phyloP scores from a whole-genome alignment of 345 rosid genomes.

The Eucalyptus viminalis region DNA sequence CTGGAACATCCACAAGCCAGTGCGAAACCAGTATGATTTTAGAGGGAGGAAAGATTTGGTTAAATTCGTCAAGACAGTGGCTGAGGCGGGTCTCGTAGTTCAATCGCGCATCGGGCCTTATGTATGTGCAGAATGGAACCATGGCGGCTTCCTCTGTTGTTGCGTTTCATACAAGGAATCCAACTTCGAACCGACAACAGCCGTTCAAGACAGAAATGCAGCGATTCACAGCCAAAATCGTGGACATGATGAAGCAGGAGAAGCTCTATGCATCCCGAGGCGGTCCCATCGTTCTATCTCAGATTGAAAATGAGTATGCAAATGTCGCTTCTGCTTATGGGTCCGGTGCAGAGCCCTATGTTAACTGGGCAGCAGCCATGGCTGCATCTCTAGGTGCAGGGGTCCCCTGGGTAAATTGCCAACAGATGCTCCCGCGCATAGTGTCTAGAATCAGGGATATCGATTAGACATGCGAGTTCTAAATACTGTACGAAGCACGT shows the following conservation, averaged over 20 bases:
- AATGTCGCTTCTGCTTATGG: too few species aligned
- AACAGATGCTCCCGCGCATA: too few species aligned
- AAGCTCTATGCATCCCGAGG: conserved; percentile 89
- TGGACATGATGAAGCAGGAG: conserved; percentile 79
- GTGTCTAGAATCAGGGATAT: too few species aligned
- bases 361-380: too few species aligned
- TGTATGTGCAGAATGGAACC: conserved; percentile 94
- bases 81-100: conserved; percentile 76
- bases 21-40: conserved; percentile 52
- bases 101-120: conserved; percentile 95
- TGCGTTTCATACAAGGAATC: conserved; percentile 79
- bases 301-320: conserved; percentile 1
- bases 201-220: conserved; percentile 90
- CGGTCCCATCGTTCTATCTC: conserved; percentile 86
- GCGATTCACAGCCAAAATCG: conserved; percentile 74
- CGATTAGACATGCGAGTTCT: too few species aligned
- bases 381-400: too few species aligned
- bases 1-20: too few species aligned
- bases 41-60: conserved; percentile 84
- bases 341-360: too few species aligned
- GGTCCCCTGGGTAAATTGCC: too few species aligned
- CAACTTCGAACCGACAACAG: conserved; percentile 72
- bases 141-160: conserved; percentile 92
- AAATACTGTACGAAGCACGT: too few species aligned
- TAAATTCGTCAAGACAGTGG: conserved; percentile 69